Evolutionary conservation across 345 rosid species (phyloP).

Genomic region (Corchorus olitorius): DNA sequence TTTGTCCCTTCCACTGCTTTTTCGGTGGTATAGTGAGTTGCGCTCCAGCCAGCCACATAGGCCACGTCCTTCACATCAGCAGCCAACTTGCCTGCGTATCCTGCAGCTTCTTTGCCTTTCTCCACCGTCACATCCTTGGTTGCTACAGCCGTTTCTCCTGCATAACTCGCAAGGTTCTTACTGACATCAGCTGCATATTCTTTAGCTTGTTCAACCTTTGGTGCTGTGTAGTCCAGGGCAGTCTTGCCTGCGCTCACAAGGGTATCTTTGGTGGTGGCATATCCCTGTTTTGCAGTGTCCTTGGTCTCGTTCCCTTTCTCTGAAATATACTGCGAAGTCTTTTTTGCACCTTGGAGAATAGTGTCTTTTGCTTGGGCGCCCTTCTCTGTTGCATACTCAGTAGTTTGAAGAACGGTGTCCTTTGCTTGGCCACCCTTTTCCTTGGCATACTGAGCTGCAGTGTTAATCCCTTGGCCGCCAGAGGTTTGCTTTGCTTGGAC

Average conservation of each 20-base stretch:
- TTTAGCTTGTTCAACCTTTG: conserved; percentile 34
- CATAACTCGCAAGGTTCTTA: conserved; percentile 33
- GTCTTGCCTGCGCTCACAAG: conserved; percentile 23
- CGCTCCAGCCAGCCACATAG: conserved; percentile 64
- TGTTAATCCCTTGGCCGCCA: neutral
- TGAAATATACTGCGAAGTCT: conserved; percentile 30
- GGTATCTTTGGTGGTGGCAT: conserved; percentile 28
- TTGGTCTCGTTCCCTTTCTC: conserved; percentile 38
- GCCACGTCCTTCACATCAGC: conserved; percentile 57
- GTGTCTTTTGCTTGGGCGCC: conserved; percentile 48
- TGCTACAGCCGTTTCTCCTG: conserved; percentile 29
- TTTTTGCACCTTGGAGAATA: conserved; percentile 32
- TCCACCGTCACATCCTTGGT: conserved; percentile 54
- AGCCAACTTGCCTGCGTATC: conserved; percentile 47
- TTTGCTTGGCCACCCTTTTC: conserved; percentile 35
- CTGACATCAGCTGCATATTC: conserved; percentile 28
- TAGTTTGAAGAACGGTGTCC: conserved; percentile 27
- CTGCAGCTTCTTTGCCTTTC: conserved; percentile 53
- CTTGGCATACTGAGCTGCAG: neutral
- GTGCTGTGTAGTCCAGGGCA: conserved; percentile 25
- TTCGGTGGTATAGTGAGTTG: conserved; percentile 63
- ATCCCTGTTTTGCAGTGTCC: conserved; percentile 26
- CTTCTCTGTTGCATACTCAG: conserved; percentile 35
- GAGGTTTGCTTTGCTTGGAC: conserved; percentile 24
- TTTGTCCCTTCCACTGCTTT: conserved; percentile 64